Conservation (phyloP, 306 rosid genomes). For the Corylus avellana region DNA sequence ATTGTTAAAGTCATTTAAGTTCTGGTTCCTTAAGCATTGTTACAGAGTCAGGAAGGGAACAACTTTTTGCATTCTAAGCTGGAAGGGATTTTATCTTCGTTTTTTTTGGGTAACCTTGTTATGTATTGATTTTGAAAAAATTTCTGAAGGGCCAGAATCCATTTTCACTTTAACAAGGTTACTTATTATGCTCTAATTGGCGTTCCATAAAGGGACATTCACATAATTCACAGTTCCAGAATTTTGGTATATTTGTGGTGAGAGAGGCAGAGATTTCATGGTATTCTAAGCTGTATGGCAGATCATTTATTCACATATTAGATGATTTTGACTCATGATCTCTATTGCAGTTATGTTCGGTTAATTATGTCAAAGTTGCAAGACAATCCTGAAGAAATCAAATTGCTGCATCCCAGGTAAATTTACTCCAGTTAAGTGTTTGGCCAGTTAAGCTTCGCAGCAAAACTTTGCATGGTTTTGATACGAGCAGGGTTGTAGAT, state of each 20-base stretch:
- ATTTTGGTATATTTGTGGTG: not conserved
- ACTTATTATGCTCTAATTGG: not conserved
- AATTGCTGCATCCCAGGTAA: slow-evolving; percentile 76
- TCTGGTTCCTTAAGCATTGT: not conserved
- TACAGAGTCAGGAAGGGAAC: not conserved
- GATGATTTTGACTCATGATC: slow-evolving; percentile 9
- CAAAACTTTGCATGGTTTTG: slow-evolving; percentile 1
- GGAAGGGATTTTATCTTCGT: not conserved
- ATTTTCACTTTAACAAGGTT: not conserved
- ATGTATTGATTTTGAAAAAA: not conserved
- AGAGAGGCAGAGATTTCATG: not conserved
- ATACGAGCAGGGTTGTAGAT: slow-evolving; percentile 4
- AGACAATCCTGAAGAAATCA: slow-evolving; percentile 62
- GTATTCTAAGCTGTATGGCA: not conserved
- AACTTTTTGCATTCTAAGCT: not conserved
- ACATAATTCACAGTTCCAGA: not conserved
- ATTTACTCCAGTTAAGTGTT: slow-evolving; percentile 16
- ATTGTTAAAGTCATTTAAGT: no score
- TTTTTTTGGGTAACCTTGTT: not conserved
- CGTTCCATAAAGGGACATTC: not conserved
- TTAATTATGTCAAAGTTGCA: slow-evolving; percentile 63
- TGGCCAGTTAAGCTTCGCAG: slow-evolving; percentile 21
- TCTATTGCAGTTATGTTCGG: slow-evolving; percentile 79
- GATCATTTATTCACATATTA: not conserved
- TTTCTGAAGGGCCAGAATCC: not conserved